These are phyloP conservation scores for Eleusine coracana DNA, from an alignment of 176 grass and related monocot genomes.

Conservation along the genomic window DNA sequence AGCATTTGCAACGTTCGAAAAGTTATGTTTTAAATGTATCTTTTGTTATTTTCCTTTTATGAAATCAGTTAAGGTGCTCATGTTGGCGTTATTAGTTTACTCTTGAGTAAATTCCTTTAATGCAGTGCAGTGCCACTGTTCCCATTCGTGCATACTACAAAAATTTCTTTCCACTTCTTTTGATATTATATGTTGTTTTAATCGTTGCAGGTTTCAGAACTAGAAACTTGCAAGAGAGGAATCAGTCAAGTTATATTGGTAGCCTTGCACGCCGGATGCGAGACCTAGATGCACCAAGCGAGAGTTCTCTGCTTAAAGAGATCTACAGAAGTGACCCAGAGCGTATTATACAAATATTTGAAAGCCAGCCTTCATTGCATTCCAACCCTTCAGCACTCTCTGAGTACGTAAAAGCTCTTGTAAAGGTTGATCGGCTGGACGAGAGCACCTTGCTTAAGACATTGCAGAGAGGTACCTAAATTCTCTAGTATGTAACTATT, in stretches of 20 bases:
- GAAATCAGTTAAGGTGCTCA: not conserved
- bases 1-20: slow-evolving; percentile 6
- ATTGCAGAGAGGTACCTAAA: slow-evolving; percentile 74
- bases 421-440: slow-evolving; percentile 89
- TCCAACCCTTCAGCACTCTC: slow-evolving; percentile 81
- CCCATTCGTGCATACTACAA: not conserved
- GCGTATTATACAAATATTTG: slow-evolving; percentile 93
- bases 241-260: slow-evolving; percentile 89
- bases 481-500: slow-evolving; percentile 12
- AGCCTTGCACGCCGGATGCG: slow-evolving; percentile 70
- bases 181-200: not conserved
- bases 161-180: slow-evolving; percentile 5
- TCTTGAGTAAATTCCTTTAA: not conserved
- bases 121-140: not conserved
- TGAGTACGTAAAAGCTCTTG: slow-evolving; percentile 98
- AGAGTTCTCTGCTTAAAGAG: slow-evolving; percentile 76
- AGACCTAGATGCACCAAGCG: slow-evolving; percentile 61
- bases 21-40: slow-evolving; percentile 19
- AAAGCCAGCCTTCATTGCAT: slow-evolving; percentile 82
- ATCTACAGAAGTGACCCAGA: slow-evolving; percentile 96
- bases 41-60: not conserved
- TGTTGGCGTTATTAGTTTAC: not conserved
- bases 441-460: slow-evolving; percentile 88
- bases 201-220: slow-evolving; percentile 53
- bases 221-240: slow-evolving; percentile 71